Base-by-base conservation (phyloP, 2,329 filamentous ascomycete genomes). In the Penicillium sp. region DNA sequence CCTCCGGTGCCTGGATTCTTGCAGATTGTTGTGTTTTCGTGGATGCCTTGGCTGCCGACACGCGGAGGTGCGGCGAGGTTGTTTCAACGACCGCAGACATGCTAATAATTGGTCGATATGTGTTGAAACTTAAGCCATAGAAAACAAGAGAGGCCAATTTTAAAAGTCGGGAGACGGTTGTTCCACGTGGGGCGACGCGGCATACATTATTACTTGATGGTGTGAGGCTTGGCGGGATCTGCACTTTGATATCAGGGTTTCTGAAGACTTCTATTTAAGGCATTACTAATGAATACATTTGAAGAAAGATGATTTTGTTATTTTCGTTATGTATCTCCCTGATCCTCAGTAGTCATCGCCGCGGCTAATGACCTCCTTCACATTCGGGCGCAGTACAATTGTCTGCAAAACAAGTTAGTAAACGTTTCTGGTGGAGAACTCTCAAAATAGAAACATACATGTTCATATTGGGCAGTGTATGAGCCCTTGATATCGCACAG, bases 401-500 rank as follows among this genome's bases (percentile, higher is more conserved):
- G 89, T 90, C 87, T 90, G 16, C 23, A 14, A 36, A 26, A 46
- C 43, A 47, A 55, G 41, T 53, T 8, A 60, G 45, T 53, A 62
- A 53, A 69, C 18, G 11, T 19, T 30, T 11, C 38, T 8, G 16
- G 38, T 39, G 23, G n/a, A 50, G 29, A 39, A n/a, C 7, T 16
- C 47, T 27, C 10, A 45, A 47, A 32, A 53, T 26, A 38, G 35
- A 19, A 32, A 84, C 89, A 82, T 77, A 95, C 91, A 78, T 97
- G 92, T 79, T 97, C 92, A 70, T 86, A 96, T 72, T 97, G 92
- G 60, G 92, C 93, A 26, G 91, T 95, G 74, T 96, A 96, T 26
- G 90, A 95, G 55, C 93, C 93, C 82, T 95, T 96, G 76, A 92
- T 86, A 76, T 97, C 92, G 64, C 89, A 87, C 64, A 97, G 79